Conservation (phyloP, 2,329 filamentous ascomycete species). For the Eurotiales sp. region DNA sequence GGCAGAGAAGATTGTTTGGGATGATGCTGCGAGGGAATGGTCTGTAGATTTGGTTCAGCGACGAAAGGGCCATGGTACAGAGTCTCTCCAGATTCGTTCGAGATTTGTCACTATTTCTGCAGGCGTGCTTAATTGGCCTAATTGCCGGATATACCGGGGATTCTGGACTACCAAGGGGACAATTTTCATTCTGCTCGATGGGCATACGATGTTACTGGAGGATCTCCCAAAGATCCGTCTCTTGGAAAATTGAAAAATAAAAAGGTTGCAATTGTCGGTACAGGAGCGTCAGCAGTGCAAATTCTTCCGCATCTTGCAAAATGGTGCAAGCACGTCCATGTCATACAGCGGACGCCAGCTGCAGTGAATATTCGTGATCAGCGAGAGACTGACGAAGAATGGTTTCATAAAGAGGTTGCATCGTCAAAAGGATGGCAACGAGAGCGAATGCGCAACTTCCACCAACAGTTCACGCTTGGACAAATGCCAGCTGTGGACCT, state of each 20-base stretch:
- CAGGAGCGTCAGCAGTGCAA: constrained; percentile 13
- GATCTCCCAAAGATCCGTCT: constrained; percentile 14
- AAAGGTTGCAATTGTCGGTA: constrained; percentile 13
- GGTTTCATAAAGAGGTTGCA: neutral
- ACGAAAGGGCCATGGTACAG: neutral
- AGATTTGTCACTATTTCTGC: neutral
- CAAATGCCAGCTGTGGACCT: neutral
- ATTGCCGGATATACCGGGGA: neutral
- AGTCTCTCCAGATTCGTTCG: neutral
- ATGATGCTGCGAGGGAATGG: neutral
- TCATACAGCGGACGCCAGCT: constrained; percentile 36
- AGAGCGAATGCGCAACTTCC: neutral
- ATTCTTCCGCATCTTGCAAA: constrained; percentile 17
- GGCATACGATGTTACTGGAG: constrained; percentile 43
- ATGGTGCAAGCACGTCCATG: constrained; percentile 42
- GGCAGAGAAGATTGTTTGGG: neutral
- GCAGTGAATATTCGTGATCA: constrained; percentile 18
- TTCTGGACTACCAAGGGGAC: constrained; percentile 29
- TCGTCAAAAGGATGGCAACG: neutral
- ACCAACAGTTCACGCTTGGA: neutral
- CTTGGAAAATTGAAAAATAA: constrained; percentile 12
- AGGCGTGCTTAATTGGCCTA: neutral
- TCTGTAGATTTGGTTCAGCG: neutral
- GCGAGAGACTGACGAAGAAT: neutral
- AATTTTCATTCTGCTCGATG: constrained; percentile 37